Conservation (phyloP, 225 moss, liverwort and hornwort genomes). For the Lunularia cruciata region DNA sequence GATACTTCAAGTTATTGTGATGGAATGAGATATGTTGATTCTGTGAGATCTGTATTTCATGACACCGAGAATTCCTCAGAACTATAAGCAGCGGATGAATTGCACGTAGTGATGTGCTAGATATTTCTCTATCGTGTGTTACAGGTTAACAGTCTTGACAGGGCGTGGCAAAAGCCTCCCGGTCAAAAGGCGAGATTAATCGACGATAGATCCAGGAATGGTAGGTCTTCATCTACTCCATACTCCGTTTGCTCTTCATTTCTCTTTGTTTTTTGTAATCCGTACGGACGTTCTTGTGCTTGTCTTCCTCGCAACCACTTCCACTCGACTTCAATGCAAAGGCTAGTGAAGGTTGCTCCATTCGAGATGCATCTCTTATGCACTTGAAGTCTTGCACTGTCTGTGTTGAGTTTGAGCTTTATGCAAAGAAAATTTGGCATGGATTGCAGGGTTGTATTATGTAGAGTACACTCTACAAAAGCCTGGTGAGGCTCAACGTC, state of each 20-base stretch:
- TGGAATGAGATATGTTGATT: too few relatives aligned
- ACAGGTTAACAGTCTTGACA: constrained; percentile 94
- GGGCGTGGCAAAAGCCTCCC: constrained; percentile 86
- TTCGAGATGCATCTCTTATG: not conserved
- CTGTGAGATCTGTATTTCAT: not conserved
- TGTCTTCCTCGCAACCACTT: not conserved
- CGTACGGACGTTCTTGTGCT: not conserved
- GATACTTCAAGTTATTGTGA: too few relatives aligned
- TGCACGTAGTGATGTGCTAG: too few relatives aligned
- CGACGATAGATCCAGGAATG: constrained; percentile 54
- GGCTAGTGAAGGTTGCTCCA: too few relatives aligned
- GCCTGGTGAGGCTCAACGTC: constrained; percentile 77
- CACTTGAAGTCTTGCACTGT: not conserved
- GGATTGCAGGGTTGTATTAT: constrained; percentile 81
- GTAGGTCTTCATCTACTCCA: constrained; percentile 28
- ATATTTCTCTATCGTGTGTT: not conserved
- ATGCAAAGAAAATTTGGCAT: not conserved
- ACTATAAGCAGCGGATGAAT: not conserved
- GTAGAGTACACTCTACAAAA: constrained; percentile 84
- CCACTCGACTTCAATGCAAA: not conserved
- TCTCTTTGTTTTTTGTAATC: not conserved
- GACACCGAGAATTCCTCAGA: too few relatives aligned
- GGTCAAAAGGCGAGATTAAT: constrained; percentile 86
- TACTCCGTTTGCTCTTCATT: not conserved
- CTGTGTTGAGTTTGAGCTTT: not conserved